A percentile compares a stretch with the other conserved stretches of the same genome.
Evolutionary conservation across 495 filamentous ascomycete genomes (phyloP).

Genomic region (Peziza echinospora): DNA sequence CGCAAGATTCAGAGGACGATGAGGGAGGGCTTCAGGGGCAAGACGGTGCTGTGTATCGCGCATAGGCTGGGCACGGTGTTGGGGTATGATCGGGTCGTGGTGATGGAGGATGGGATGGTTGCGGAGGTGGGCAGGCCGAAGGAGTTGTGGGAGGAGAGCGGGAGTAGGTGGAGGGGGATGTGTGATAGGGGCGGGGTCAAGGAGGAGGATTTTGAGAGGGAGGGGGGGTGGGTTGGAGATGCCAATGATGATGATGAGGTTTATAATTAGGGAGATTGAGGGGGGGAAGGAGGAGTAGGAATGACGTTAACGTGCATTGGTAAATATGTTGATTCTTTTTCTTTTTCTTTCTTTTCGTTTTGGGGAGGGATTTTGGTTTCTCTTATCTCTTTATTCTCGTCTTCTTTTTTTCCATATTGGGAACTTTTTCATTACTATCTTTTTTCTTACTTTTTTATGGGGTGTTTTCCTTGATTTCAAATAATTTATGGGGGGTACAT

Average conservation of each 20-base stretch:
- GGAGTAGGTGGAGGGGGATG: constrained; percentile 72
- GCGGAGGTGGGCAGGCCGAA: constrained; percentile 65
- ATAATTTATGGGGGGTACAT: too few relatives aligned
- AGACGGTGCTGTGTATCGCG: constrained; percentile 87
- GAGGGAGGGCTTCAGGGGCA: constrained; percentile 62
- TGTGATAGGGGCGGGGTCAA: constrained; percentile 76
- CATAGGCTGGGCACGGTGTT: constrained; percentile 80
- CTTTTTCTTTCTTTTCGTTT: too few relatives aligned
- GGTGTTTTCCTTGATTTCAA: too few relatives aligned
- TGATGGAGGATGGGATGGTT: constrained; percentile 78
- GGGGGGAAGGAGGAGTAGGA: neutral
- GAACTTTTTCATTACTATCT: too few relatives aligned
- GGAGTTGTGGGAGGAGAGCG: constrained; percentile 40
- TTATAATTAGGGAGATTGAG: too few relatives aligned
- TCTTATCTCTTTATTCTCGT: too few relatives aligned
- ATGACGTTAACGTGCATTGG: too few relatives aligned
- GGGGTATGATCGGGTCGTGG: constrained; percentile 83
- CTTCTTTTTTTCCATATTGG: too few relatives aligned
- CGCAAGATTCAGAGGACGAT: constrained; percentile 88
- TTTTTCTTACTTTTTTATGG: too few relatives aligned
- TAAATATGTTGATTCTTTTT: too few relatives aligned
- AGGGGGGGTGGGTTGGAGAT: constrained; percentile 2
- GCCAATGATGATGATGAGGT: too few relatives aligned
- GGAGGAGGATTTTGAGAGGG: constrained; percentile 40
- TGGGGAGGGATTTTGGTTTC: too few relatives aligned